Evolutionary conservation across 768 basidiomycete species (phyloP).

Genomic region (Pulveroboletus sp.): DNA sequence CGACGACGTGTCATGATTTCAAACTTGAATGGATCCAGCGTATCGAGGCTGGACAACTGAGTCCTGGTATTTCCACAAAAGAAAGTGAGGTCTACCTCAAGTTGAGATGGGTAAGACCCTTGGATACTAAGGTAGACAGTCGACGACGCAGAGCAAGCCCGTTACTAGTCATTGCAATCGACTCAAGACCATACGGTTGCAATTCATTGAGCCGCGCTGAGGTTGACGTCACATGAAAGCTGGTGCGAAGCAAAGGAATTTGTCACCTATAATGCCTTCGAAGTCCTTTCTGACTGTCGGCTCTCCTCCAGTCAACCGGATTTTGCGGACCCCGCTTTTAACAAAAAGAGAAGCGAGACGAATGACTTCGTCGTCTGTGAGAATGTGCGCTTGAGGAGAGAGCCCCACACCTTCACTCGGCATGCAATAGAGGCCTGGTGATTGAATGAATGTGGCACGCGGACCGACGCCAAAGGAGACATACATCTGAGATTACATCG

Average conservation of each 20-base stretch:
- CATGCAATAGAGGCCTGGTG: slow-evolving; percentile 87
- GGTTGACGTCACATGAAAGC: slow-evolving; percentile 6
- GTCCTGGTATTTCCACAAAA: slow-evolving; percentile 1
- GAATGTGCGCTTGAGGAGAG: slow-evolving; percentile 61
- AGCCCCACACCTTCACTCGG: slow-evolving; percentile 75
- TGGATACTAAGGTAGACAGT: slow-evolving; percentile 60
- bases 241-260: slow-evolving; percentile 2
- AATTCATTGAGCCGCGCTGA: slow-evolving; percentile 61
- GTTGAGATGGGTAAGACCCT: slow-evolving; percentile 76
- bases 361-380: slow-evolving; percentile 73
- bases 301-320: slow-evolving; percentile 85
- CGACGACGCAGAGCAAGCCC: slow-evolving; percentile 72
- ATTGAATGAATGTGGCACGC: neutral
- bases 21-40: slow-evolving; percentile 81
- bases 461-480: slow-evolving; percentile 12
- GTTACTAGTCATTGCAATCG: slow-evolving; percentile 86
- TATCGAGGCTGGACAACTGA: slow-evolving; percentile 61
- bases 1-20: slow-evolving; percentile 79
- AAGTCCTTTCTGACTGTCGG: slow-evolving; percentile 80
- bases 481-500: slow-evolving; percentile 83
- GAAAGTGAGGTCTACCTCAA: slow-evolving; percentile 42
- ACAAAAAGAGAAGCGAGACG: slow-evolving; percentile 77
- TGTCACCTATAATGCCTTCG: slow-evolving; percentile 60
- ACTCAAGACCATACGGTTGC: slow-evolving; percentile 56
- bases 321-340: slow-evolving; percentile 78